Conservation (phyloP, 148 eudicot species). For the Silene uniflora region DNA sequence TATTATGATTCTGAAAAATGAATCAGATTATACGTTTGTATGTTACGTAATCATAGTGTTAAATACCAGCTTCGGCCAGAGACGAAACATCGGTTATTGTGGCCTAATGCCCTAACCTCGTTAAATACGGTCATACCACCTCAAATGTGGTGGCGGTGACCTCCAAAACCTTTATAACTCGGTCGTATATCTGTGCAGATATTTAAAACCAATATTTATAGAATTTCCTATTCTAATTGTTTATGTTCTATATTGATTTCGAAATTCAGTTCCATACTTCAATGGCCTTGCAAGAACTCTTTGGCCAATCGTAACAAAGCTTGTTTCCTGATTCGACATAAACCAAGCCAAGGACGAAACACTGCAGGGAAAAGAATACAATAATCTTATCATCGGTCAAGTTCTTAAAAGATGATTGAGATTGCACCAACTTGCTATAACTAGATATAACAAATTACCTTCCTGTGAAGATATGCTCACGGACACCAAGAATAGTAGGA, state of each 20-base stretch:
- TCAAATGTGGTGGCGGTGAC: no score
- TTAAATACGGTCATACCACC: no score
- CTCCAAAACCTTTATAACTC: no score
- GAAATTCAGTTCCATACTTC: conserved; percentile 49
- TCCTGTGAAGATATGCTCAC: conserved; percentile 94
- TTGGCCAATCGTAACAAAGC: conserved; percentile 91
- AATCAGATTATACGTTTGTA: background rate
- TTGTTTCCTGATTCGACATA: conserved; percentile 94
- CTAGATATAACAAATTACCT: conserved; percentile 40
- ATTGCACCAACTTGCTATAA: background rate
- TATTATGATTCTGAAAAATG: background rate
- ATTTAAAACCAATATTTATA: no score
- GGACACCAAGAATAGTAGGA: conserved; percentile 82
- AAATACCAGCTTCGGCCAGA: no score
- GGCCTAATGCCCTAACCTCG: no score
- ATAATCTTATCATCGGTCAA: conserved; percentile 18
- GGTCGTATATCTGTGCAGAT: no score
- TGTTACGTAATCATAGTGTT: background rate
- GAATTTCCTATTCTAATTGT: conserved; percentile 5
- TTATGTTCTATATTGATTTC: background rate
- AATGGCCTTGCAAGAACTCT: conserved; percentile 88
- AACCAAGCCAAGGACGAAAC: conserved; percentile 97
- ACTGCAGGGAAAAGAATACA: conserved; percentile 46
- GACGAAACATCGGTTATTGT: no score
- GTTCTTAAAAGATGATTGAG: conserved; percentile 3